Evolutionary conservation across 192 early-diverging fungal species (phyloP).

Genomic region (Linnemannia elongata): DNA sequence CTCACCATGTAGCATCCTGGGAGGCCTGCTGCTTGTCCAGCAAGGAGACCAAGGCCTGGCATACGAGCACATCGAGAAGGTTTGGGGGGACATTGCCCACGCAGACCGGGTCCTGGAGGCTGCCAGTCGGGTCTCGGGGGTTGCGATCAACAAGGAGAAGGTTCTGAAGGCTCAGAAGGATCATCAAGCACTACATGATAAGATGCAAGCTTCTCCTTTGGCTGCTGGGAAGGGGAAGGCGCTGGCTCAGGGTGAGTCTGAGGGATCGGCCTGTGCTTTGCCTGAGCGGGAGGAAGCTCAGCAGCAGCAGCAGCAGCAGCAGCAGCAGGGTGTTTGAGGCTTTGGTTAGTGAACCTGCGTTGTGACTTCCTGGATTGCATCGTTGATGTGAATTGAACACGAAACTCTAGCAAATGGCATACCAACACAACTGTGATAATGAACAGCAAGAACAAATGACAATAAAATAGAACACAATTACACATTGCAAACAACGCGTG

Average conservation of each 20-base stretch:
- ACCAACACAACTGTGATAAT: background rate
- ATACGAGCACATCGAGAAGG: constrained; percentile 61
- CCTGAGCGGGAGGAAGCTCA: background rate
- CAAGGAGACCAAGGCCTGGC: constrained; percentile 43
- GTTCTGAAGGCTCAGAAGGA: constrained; percentile 26
- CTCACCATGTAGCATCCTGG: constrained; percentile 42
- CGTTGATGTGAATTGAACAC: background rate
- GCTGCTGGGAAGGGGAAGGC: background rate
- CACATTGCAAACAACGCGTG: background rate
- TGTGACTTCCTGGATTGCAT: background rate
- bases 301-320: background rate
- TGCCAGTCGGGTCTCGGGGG: constrained; percentile 40
- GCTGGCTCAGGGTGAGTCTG: too few relatives aligned
- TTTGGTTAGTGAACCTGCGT: background rate
- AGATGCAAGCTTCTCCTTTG: constrained; percentile 30
- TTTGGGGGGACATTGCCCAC: constrained; percentile 61
- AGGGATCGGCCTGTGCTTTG: background rate
- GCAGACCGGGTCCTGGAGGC: constrained; percentile 52
- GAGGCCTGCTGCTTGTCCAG: constrained; percentile 57
- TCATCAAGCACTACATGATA: constrained; percentile 24
- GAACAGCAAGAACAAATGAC: background rate
- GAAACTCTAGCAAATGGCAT: background rate
- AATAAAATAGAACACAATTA: background rate
- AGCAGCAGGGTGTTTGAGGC: background rate
- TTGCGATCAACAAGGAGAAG: constrained; percentile 9